Percentiles rank a stretch among this genome's conserved stretches.
These are phyloP conservation scores for Naganishia kalamii DNA, from an alignment of 768 basidiomycete genomes.

Conservation along the genomic window DNA sequence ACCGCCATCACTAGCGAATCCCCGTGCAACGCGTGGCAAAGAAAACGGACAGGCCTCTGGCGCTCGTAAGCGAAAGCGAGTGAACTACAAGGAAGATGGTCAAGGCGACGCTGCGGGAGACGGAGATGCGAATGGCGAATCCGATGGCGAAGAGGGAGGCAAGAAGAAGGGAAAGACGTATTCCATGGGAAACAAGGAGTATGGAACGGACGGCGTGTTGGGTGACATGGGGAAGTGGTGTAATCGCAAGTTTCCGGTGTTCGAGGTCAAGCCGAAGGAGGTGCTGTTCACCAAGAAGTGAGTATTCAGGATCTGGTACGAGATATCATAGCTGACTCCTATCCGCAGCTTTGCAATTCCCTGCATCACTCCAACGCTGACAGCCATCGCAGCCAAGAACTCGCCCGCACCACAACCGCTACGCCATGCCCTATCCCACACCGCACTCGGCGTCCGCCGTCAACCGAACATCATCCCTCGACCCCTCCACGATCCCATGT, in stretches of 20 bases:
- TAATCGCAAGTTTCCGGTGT: slow-evolving; percentile 55
- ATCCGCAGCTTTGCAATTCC: slow-evolving; percentile 71
- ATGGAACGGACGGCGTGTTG: slow-evolving; percentile 61
- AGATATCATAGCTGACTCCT: background rate
- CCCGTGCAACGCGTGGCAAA: slow-evolving; percentile 26
- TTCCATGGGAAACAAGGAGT: slow-evolving; percentile 54
- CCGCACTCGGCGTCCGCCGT: slow-evolving; percentile 77
- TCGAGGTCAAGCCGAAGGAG: slow-evolving; percentile 39
- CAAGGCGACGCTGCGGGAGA: slow-evolving; percentile 54
- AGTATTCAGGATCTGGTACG: slow-evolving; percentile 5
- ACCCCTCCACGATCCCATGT: slow-evolving; percentile 95
- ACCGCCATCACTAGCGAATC: slow-evolving; percentile 32
- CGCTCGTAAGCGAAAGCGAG: slow-evolving; percentile 71
- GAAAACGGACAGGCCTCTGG: slow-evolving; percentile 33
- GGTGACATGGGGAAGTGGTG: slow-evolving; percentile 51
- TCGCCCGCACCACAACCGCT: slow-evolving; percentile 55
- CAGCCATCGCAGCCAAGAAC: slow-evolving; percentile 30
- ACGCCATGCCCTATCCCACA: slow-evolving; percentile 66
- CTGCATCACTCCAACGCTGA: slow-evolving; percentile 40
- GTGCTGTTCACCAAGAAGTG: slow-evolving; percentile 42
- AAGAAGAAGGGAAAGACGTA: slow-evolving; percentile 64
- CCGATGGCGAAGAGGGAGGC: slow-evolving; percentile 54
- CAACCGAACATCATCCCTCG: slow-evolving; percentile 73
- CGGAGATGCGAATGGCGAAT: slow-evolving; percentile 41
- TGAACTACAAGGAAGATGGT: slow-evolving; percentile 67